phyloP scores from a whole-genome alignment of 73 alveolate species.

The Diophrys sp. region DNA sequence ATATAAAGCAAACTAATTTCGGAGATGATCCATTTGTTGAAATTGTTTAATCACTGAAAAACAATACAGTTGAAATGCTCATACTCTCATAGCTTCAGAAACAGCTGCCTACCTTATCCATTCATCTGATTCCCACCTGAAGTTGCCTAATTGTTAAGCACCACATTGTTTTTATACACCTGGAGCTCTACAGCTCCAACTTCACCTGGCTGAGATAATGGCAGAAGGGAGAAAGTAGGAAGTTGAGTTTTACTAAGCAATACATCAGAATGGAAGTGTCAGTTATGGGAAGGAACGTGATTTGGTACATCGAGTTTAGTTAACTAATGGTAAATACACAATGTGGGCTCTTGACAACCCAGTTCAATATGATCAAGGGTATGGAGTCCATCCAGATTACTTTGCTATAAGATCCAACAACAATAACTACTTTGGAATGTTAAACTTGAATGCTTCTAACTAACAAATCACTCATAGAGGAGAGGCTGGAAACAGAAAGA shows the following conservation, averaged over 20 bases:
- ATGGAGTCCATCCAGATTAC: slow-evolving; percentile 63
- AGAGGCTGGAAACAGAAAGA: slow-evolving; percentile 8
- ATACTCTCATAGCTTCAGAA: too few relatives aligned
- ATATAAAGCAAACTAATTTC: too few relatives aligned
- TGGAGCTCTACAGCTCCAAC: too few relatives aligned
- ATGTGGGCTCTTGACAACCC: slow-evolving; percentile 53
- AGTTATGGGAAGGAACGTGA: background rate
- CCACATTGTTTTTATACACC: too few relatives aligned
- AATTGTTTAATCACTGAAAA: too few relatives aligned
- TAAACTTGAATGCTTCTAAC: slow-evolving; percentile 35
- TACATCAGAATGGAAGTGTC: slow-evolving; percentile 11
- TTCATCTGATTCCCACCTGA: too few relatives aligned
- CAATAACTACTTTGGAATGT: slow-evolving; percentile 26
- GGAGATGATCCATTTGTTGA: too few relatives aligned
- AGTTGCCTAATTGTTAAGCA: too few relatives aligned
- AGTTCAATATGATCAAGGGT: slow-evolving; percentile 50
- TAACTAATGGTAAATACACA: slow-evolving; percentile 18
- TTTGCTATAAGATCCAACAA: slow-evolving; percentile 15
- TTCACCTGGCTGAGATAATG: too few relatives aligned
- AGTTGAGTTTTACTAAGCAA: slow-evolving; percentile 3
- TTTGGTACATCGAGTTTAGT: slow-evolving; percentile 39
- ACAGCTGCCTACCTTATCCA: too few relatives aligned
- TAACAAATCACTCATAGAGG: slow-evolving; percentile 31
- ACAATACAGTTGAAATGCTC: too few relatives aligned
- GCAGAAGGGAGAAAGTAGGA: too few relatives aligned